phyloP scores from a whole-genome alignment of 2,329 filamentous ascomycete genomes.

The Fusarium oxysporum region DNA sequence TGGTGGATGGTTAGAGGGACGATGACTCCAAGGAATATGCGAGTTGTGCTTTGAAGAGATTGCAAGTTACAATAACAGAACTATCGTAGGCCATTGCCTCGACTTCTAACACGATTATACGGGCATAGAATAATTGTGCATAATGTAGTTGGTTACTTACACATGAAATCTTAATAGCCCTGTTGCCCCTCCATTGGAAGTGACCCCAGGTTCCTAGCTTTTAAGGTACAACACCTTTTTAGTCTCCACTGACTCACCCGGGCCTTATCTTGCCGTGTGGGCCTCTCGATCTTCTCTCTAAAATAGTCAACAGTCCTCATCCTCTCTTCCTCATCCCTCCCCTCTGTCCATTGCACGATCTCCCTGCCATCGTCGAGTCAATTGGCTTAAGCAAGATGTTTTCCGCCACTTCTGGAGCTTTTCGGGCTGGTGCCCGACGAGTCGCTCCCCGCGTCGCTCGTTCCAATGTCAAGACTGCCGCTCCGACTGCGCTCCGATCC shows the following conservation, averaged over 20 bases:
- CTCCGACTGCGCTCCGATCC: constrained; percentile 42
- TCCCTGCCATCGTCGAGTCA: constrained; percentile 29
- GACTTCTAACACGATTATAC: not conserved
- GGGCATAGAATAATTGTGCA: not conserved
- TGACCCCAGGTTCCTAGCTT: not conserved
- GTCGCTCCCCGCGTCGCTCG: constrained; percentile 48
- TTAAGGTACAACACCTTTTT: not conserved
- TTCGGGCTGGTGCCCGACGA: constrained; percentile 59
- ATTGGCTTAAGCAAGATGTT: constrained; percentile 54
- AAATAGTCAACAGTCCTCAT: constrained; percentile 22
- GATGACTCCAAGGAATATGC: not conserved
- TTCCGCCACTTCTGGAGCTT: constrained; percentile 55
- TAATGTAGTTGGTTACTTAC: not conserved
- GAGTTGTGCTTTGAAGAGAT: not conserved
- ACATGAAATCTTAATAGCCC: not conserved
- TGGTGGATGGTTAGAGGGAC: not conserved
- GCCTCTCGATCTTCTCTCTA: constrained; percentile 10
- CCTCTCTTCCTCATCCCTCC: constrained; percentile 6
- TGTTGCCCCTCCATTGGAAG: constrained; percentile 31
- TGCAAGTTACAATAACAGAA: not conserved
- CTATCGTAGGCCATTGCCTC: not conserved
- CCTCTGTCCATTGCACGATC: constrained; percentile 17
- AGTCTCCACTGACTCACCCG: not conserved
- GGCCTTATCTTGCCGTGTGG: constrained; percentile 6
- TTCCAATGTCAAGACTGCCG: constrained; percentile 37